These are phyloP conservation scores for Gossypium sturtianum DNA, from an alignment of 345 rosid genomes.

Conservation along the genomic window DNA sequence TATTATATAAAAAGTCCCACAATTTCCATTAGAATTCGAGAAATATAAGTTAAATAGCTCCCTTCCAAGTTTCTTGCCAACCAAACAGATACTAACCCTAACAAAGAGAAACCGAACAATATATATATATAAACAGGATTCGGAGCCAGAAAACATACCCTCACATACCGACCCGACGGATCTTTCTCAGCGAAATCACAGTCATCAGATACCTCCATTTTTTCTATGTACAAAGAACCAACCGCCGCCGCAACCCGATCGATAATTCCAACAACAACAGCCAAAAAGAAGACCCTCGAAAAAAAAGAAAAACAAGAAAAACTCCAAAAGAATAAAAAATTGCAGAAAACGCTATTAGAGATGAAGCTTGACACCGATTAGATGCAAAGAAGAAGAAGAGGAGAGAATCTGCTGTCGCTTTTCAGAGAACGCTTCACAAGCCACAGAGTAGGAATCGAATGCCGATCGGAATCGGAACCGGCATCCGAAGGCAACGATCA, in stretches of 20 bases:
- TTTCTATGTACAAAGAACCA: slow-evolving; percentile 4
- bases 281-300: not conserved
- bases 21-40: not conserved
- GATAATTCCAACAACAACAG: slow-evolving; percentile 8
- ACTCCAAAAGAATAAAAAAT: not conserved
- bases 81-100: not conserved
- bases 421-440: slow-evolving; percentile 44
- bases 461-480: slow-evolving; percentile 33
- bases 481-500: slow-evolving; percentile 19
- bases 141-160: slow-evolving; percentile 1
- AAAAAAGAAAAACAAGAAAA: not conserved
- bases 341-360: slow-evolving; percentile 7
- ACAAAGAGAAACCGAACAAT: not conserved
- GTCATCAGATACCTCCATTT: slow-evolving; percentile 6
- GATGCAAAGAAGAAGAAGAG: not conserved
- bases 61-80: not conserved
- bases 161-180: slow-evolving; percentile 16
- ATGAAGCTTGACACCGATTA: slow-evolving; percentile 1
- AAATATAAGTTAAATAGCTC: not conserved
- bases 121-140: not conserved
- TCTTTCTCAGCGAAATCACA: slow-evolving; percentile 14
- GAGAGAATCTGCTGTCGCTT: slow-evolving; percentile 8
- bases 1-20: not conserved
- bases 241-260: not conserved
- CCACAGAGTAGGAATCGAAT: slow-evolving; percentile 37